Percentiles rank a stretch among this genome's conserved stretches.
These are phyloP conservation scores for Lolium rigidum DNA, from an alignment of 176 grass and related monocot genomes.

Conservation along the genomic window DNA sequence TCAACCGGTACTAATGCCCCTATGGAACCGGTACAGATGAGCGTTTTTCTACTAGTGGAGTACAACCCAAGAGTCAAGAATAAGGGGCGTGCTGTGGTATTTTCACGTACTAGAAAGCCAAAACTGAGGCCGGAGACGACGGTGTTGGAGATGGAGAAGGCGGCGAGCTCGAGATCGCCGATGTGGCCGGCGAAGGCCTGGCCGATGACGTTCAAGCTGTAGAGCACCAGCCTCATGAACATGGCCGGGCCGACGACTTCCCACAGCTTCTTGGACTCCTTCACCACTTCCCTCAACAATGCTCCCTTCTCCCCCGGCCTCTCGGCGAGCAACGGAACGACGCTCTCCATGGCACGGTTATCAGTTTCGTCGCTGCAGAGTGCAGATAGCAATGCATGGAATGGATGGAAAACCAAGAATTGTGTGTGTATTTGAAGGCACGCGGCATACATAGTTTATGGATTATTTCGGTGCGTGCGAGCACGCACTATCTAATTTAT, in stretches of 20 bases:
- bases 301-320: neutral
- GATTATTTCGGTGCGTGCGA: neutral
- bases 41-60: no score
- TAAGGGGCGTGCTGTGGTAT: neutral
- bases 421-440: neutral
- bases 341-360: neutral
- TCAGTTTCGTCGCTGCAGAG: neutral
- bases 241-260: conserved; percentile 37
- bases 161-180: conserved; percentile 75
- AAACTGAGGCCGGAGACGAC: conserved; percentile 62
- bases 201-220: conserved; percentile 47
- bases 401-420: neutral
- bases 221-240: conserved; percentile 38
- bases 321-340: conserved; percentile 19
- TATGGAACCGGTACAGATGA: no score
- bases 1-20: no score
- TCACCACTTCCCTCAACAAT: conserved; percentile 1
- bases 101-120: conserved; percentile 44
- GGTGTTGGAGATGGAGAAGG: conserved; percentile 91
- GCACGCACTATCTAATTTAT: neutral
- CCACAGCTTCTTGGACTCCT: conserved; percentile 48
- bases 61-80: no score
- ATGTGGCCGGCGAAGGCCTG: conserved; percentile 67
- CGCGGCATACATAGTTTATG: neutral
- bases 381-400: neutral